A percentile compares a stretch with the other conserved stretches of the same genome.
Conservation (phyloP, 768 basidiomycete species). For the Boletus vermiculosoides region DNA sequence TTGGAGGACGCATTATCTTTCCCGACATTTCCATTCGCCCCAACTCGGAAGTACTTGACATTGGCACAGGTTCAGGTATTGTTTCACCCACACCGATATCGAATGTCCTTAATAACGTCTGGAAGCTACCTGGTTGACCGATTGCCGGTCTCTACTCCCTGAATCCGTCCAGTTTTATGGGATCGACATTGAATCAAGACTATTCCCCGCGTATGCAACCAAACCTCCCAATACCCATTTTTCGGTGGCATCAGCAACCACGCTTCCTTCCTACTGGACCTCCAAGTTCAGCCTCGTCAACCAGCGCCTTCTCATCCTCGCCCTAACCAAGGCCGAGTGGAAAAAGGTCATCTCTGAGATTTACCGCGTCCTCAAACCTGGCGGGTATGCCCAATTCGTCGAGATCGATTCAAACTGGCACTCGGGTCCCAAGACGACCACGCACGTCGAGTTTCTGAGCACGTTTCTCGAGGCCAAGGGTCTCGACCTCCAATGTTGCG, state of each 20-base stretch:
- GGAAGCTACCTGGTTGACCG: conserved; percentile 18
- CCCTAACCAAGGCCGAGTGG: conserved; percentile 28
- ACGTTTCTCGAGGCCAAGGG: conserved; percentile 10
- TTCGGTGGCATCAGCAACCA: conserved; percentile 13
- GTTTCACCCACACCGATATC: not conserved
- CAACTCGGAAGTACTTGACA: conserved; percentile 18
- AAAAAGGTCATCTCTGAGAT: conserved; percentile 22
- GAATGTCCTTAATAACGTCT: not conserved
- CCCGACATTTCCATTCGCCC: conserved; percentile 5
- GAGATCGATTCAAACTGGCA: conserved; percentile 23
- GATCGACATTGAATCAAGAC: conserved; percentile 22
- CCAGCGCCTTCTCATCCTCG: conserved; percentile 33
- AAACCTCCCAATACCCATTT: conserved; percentile 9
- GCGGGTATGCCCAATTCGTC: conserved; percentile 32
- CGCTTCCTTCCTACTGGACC: conserved; percentile 30
- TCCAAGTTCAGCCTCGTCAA: conserved; percentile 31
- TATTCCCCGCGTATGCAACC: conserved; percentile 9
- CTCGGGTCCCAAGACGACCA: conserved; percentile 9
- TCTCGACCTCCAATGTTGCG: conserved; percentile 11
- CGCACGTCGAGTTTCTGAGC: conserved; percentile 8
- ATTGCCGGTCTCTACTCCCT: conserved; percentile 10
- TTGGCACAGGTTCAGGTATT: conserved; percentile 26
- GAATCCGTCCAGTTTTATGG: conserved; percentile 20
- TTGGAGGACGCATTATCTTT: conserved; percentile 18
- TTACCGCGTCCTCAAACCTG: conserved; percentile 29